Conservation (phyloP, 2,329 filamentous ascomycete genomes). For the Aureobasidium sp. region DNA sequence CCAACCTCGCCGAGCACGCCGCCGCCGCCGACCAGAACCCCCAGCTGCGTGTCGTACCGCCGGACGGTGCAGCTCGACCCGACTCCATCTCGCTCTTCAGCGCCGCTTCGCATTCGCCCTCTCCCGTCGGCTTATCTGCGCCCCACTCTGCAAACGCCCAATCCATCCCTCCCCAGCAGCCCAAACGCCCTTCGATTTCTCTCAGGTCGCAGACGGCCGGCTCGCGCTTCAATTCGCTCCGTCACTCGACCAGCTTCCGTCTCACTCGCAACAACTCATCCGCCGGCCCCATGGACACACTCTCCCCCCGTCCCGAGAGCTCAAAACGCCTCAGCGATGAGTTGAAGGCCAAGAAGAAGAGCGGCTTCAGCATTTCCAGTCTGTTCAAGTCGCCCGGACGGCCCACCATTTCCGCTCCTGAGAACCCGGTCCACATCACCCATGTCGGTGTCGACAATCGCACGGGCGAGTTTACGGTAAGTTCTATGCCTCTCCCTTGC, state of each 20-base stretch:
- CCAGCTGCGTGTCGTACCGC: constrained; percentile 6
- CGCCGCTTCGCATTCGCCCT: constrained; percentile 8
- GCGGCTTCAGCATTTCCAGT: constrained; percentile 80
- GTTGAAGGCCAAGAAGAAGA: constrained; percentile 69
- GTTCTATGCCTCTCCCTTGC: constrained; percentile 25
- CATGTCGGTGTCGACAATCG: constrained; percentile 96
- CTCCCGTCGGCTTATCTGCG: constrained; percentile 5
- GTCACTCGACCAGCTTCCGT: constrained; percentile 12
- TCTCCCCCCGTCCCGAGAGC: constrained; percentile 36
- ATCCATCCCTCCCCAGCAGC: not conserved
- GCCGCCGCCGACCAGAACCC: not conserved
- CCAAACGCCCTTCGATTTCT: constrained; percentile 10
- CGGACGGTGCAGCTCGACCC: constrained; percentile 4
- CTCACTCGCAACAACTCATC: constrained; percentile 1
- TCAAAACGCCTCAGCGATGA: constrained; percentile 74
- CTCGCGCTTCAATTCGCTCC: constrained; percentile 12
- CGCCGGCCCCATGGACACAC: constrained; percentile 41
- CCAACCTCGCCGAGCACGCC: constrained; percentile 6
- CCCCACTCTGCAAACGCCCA: constrained; percentile 14
- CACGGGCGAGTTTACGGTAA: constrained; percentile 91
- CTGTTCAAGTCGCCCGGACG: constrained; percentile 78
- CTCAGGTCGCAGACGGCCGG: constrained; percentile 13
- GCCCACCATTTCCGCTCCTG: constrained; percentile 91
- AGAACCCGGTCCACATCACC: constrained; percentile 95
- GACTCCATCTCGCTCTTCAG: constrained; percentile 16